Evolutionary conservation across 2,329 filamentous ascomycete species (phyloP).

Genomic region (Stagonosporopsis rhizophila): DNA sequence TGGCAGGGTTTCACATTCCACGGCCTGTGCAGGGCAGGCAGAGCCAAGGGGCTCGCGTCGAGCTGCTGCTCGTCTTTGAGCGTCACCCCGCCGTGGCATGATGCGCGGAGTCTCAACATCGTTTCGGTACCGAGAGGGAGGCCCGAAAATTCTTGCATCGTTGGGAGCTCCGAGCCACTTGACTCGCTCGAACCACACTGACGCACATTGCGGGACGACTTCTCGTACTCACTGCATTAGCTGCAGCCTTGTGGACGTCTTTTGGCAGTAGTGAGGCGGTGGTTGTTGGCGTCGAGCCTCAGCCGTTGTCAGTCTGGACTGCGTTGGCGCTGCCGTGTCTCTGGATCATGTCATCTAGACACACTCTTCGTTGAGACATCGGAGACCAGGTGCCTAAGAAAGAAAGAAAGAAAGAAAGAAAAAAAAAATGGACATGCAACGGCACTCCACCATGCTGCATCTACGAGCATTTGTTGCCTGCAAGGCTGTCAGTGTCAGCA

Average conservation of each 20-base stretch:
- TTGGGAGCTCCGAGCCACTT: constrained; percentile 8
- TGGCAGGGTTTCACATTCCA: constrained; percentile 11
- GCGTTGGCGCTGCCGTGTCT: neutral
- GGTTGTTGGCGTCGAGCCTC: constrained; percentile 1
- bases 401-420: no score
- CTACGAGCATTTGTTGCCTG: neutral
- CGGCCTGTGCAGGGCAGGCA: neutral
- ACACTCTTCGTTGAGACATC: neutral
- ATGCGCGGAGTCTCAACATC: constrained; percentile 25
- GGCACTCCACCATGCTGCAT: neutral
- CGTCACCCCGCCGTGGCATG: constrained; percentile 27
- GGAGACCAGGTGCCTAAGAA: no score
- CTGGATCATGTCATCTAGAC: neutral
- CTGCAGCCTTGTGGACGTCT: constrained; percentile 9
- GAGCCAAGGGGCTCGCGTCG: constrained; percentile 20
- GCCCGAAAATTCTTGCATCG: constrained; percentile 19
- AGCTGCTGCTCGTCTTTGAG: constrained; percentile 3
- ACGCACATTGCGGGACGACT: constrained; percentile 5
- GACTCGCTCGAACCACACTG: constrained; percentile 18
- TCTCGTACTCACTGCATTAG: constrained; percentile 12
- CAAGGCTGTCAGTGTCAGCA: neutral
- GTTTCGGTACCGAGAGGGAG: constrained; percentile 22
- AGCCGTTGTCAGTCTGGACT: neutral
- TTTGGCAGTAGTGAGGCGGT: neutral
- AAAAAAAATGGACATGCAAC: no score